Conservation (phyloP, 805 yeast species). For the Myxozyma neglecta region DNA sequence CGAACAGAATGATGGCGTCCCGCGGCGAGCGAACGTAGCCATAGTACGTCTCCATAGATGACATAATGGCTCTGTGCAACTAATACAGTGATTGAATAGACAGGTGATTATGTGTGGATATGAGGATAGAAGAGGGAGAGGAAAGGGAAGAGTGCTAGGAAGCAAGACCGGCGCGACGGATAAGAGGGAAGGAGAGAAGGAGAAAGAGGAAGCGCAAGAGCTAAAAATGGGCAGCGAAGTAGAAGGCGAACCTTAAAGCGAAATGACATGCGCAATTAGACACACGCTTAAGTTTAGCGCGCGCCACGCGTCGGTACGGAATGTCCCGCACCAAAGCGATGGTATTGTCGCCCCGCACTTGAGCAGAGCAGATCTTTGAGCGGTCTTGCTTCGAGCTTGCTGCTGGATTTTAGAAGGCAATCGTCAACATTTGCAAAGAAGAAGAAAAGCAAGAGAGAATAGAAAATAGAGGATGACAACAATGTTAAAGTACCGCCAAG, state of each 20-base stretch:
- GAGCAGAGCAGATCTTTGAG: no score
- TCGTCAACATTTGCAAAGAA: background rate
- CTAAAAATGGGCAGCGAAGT: background rate
- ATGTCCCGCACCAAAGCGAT: no score
- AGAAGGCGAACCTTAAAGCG: slow-evolving; percentile 6
- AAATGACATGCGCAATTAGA: background rate
- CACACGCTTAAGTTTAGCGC: background rate
- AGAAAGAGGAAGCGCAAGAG: background rate
- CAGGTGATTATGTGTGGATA: background rate
- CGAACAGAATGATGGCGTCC: slow-evolving; percentile 65
- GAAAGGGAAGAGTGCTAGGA: background rate
- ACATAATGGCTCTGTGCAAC: background rate
- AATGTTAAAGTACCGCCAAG: background rate
- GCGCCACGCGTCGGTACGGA: slow-evolving; percentile 1
- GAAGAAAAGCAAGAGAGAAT: background rate
- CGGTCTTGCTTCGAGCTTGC: no score
- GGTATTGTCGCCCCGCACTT: no score
- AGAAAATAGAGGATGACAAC: background rate
- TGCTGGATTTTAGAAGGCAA: background rate
- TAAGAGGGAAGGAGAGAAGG: background rate
- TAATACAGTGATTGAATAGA: background rate
- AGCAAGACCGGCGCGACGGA: background rate
- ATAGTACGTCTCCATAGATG: slow-evolving; percentile 56
- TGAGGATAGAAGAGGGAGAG: background rate
- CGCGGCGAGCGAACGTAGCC: slow-evolving; percentile 58